Evolutionary conservation across 345 rosid species (phyloP).

Genomic region (Eutrema japonicum): DNA sequence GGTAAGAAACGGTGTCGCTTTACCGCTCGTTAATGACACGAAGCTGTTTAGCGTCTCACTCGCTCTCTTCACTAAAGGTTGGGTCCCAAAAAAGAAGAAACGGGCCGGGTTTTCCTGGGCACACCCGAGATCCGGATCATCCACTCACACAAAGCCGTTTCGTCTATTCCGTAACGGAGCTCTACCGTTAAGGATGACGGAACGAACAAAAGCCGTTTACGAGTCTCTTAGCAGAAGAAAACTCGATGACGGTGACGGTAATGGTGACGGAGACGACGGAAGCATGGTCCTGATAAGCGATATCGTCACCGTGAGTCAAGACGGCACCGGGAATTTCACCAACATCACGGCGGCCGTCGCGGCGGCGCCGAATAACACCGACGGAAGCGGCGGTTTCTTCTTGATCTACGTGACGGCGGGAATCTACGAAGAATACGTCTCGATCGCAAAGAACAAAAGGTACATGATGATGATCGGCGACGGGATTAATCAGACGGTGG

Average conservation of each 20-base stretch:
- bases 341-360: conserved; percentile 68
- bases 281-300: conserved; percentile 52
- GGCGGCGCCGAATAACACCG: conserved; percentile 75
- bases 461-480: conserved; percentile 91
- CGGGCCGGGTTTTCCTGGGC: conserved; percentile 46
- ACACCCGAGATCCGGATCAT: conserved; percentile 36
- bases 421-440: conserved; percentile 74
- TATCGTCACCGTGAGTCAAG: conserved; percentile 63
- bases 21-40: conserved; percentile 68
- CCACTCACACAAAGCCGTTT: conserved; percentile 32
- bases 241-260: conserved; percentile 33
- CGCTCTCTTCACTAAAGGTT: conserved; percentile 72
- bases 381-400: conserved; percentile 63
- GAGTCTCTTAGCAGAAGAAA: conserved; percentile 46
- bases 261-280: conserved; percentile 47
- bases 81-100: conserved; percentile 67
- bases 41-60: conserved; percentile 77
- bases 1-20: conserved; percentile 50
- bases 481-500: conserved; percentile 78
- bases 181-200: conserved; percentile 65
- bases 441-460: conserved; percentile 69
- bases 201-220: conserved; percentile 51
- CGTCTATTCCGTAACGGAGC: conserved; percentile 49
- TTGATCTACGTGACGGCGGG: conserved; percentile 77
- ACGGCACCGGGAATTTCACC: conserved; percentile 72